A percentile compares a stretch with the other conserved stretches of the same genome.
phyloP scores from a whole-genome alignment of 1,284 basidiomycete genomes.

The Tilletia indica region DNA sequence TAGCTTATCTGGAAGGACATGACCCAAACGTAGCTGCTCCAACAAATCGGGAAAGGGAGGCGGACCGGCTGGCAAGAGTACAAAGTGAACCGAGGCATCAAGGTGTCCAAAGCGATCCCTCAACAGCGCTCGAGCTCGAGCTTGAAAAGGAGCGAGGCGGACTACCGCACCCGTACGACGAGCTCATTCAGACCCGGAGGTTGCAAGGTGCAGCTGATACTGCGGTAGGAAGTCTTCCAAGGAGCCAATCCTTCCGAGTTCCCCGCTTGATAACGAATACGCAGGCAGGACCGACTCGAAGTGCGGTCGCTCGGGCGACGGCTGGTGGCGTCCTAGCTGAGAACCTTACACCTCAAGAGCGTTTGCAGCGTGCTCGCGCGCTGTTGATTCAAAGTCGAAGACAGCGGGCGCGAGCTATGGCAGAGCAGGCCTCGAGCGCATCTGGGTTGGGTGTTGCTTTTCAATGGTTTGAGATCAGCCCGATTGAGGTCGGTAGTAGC shows the following conservation, averaged over 20 bases:
- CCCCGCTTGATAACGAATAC: neutral
- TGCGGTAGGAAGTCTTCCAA: neutral
- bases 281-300: neutral
- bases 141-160: conserved; percentile 4
- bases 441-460: conserved; percentile 23
- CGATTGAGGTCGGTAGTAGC: conserved; percentile 53
- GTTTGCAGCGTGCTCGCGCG: neutral
- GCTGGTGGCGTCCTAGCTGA: neutral
- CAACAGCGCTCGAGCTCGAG: neutral
- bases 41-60: neutral
- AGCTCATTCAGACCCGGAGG: neutral
- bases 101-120: neutral
- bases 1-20: neutral
- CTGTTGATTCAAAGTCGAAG: conserved; percentile 10
- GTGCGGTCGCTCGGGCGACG: neutral
- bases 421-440: conserved; percentile 10
- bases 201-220: neutral
- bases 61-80: neutral
- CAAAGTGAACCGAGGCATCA: neutral
- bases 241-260: neutral
- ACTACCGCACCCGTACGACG: conserved; percentile 11
- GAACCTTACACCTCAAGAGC: conserved; percentile 10
- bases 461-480: conserved; percentile 56
- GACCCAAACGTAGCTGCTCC: neutral
- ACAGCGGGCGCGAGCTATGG: neutral